Percentiles rank a stretch among this genome's conserved stretches.
phyloP scores from a whole-genome alignment of 495 filamentous ascomycete species.

The Hyaloscypha hepaticicola region DNA sequence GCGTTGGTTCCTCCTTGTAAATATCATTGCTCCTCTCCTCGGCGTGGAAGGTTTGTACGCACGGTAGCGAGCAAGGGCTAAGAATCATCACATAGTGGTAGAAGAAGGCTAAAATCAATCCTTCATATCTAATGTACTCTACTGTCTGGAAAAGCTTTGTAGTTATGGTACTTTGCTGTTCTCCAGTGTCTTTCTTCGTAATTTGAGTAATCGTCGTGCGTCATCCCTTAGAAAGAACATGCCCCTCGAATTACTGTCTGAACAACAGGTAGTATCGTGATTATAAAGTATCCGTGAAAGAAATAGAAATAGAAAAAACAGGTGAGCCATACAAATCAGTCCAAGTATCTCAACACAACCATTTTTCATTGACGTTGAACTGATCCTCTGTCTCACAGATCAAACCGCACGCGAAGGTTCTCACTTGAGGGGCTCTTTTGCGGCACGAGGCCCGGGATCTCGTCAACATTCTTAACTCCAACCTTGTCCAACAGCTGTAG shows the following conservation, averaged over 20 bases:
- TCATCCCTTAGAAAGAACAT: too few relatives aligned
- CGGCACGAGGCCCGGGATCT: conserved; percentile 12
- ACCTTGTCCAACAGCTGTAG: neutral
- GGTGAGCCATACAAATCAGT: neutral
- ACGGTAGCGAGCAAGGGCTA: conserved; percentile 7
- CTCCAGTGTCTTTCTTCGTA: too few relatives aligned
- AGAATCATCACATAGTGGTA: neutral
- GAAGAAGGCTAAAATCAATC: neutral
- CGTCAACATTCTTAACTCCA: conserved; percentile 3
- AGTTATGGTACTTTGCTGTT: too few relatives aligned
- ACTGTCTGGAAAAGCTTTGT: too few relatives aligned
- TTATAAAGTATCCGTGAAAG: neutral
- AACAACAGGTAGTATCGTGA: too few relatives aligned
- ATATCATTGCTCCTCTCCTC: conserved; percentile 30
- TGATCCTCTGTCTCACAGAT: neutral
- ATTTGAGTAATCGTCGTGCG: too few relatives aligned
- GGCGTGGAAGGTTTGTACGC: conserved; percentile 18
- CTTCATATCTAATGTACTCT: conserved; percentile 12
- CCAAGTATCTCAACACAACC: neutral
- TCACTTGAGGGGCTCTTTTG: neutral
- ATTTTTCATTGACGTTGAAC: neutral
- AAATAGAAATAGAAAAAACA: neutral
- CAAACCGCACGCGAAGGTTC: neutral
- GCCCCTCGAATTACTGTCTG: too few relatives aligned
- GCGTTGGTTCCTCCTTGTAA: conserved; percentile 27